phyloP scores from a whole-genome alignment of 306 rosid species.

The Cucurbita argyrosperma region DNA sequence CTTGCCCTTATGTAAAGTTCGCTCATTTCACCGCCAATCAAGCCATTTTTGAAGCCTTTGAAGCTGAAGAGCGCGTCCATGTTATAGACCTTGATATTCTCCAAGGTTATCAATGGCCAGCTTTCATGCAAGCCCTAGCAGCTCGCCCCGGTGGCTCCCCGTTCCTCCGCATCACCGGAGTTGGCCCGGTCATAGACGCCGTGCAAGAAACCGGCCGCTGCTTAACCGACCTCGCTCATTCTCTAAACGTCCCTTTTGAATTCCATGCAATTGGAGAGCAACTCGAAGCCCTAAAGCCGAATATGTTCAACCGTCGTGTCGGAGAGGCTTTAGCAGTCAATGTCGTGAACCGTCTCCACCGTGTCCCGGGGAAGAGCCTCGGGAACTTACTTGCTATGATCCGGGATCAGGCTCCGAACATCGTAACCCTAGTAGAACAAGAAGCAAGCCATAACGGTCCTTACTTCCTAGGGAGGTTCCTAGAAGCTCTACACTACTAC shows the following conservation, averaged over 20 bases:
- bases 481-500: slow-evolving; percentile 68
- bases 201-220: slow-evolving; percentile 64
- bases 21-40: slow-evolving; percentile 91
- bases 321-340: slow-evolving; percentile 81
- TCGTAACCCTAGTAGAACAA: slow-evolving; percentile 66
- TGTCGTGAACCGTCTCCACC: slow-evolving; percentile 65
- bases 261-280: slow-evolving; percentile 68
- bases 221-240: slow-evolving; percentile 47
- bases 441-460: slow-evolving; percentile 93
- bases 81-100: slow-evolving; percentile 73
- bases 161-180: slow-evolving; percentile 52
- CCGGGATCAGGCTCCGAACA: slow-evolving; percentile 73
- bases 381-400: slow-evolving; percentile 51
- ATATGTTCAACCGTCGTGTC: slow-evolving; percentile 66
- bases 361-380: slow-evolving; percentile 32
- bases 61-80: slow-evolving; percentile 69
- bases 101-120: slow-evolving; percentile 92
- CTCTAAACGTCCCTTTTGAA: slow-evolving; percentile 75
- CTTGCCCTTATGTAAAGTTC: slow-evolving; percentile 77
- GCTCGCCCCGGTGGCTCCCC: slow-evolving; percentile 54
- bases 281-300: slow-evolving; percentile 51
- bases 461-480: slow-evolving; percentile 61
- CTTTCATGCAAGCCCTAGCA: slow-evolving; percentile 82
- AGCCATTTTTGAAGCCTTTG: slow-evolving; percentile 84
- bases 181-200: slow-evolving; percentile 28